Percentiles rank a stretch among this genome's conserved stretches.
Evolutionary conservation across 306 rosid species (phyloP).

Genomic region (Sindora glabra): DNA sequence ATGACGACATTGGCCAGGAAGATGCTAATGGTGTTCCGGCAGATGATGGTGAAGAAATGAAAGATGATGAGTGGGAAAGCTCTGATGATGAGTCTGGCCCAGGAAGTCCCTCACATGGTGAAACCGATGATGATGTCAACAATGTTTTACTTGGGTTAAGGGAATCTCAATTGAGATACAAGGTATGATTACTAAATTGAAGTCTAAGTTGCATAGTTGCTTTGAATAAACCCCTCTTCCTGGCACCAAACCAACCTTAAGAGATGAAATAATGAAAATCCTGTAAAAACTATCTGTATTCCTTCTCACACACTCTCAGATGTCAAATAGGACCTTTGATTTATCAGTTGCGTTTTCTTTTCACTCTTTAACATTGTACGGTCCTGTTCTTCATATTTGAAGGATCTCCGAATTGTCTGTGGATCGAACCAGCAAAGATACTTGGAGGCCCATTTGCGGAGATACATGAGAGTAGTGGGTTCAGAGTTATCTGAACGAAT

Average conservation of each 20-base stretch:
- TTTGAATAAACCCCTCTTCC: background rate
- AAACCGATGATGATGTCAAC: constrained; percentile 32
- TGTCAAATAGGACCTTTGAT: background rate
- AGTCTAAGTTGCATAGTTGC: constrained; percentile 3
- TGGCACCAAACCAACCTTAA: background rate
- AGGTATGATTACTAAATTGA: constrained; percentile 44
- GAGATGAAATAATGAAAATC: constrained; percentile 6
- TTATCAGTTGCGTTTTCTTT: background rate
- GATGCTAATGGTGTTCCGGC: constrained; percentile 47
- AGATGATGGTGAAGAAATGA: constrained; percentile 49
- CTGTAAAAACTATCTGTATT: background rate
- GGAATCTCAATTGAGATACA: constrained; percentile 52
- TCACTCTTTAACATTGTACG: background rate
- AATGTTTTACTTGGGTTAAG: constrained; percentile 49
- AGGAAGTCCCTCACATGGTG: constrained; percentile 28
- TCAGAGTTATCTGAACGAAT: constrained; percentile 56
- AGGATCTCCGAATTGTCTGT: constrained; percentile 54
- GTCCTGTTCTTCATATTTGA: constrained; percentile 9
- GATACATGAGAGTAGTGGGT: constrained; percentile 64
- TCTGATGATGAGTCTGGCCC: constrained; percentile 48
- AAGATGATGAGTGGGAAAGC: constrained; percentile 41
- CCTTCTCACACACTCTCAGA: background rate
- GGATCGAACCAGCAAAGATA: constrained; percentile 24
- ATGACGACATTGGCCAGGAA: constrained; percentile 34
- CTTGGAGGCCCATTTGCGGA: constrained; percentile 61